Conservation (phyloP, 169 alveolate genomes). For the Fabrea salina region DNA sequence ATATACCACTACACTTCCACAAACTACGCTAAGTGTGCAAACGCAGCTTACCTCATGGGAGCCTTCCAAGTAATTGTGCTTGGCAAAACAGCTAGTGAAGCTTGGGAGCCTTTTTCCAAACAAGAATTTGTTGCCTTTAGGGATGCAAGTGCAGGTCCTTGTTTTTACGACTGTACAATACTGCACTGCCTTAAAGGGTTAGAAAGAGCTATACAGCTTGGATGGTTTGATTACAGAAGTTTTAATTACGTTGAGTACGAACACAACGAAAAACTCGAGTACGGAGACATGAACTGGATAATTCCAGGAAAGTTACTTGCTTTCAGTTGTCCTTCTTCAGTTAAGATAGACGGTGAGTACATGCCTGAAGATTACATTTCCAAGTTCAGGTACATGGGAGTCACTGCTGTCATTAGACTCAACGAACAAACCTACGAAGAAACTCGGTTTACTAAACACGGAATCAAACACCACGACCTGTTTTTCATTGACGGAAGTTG, state of each 20-base stretch:
- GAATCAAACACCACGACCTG: slow-evolving; percentile 59
- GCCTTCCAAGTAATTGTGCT: slow-evolving; percentile 56
- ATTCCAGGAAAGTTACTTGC: slow-evolving; percentile 67
- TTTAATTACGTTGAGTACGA: slow-evolving; percentile 60
- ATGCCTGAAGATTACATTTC: slow-evolving; percentile 60
- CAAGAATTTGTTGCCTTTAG: slow-evolving; percentile 45
- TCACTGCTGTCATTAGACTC: slow-evolving; percentile 59
- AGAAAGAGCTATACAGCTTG: slow-evolving; percentile 48
- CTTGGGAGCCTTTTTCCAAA: slow-evolving; percentile 32
- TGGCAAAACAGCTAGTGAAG: slow-evolving; percentile 42
- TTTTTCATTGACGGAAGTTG: slow-evolving; percentile 68
- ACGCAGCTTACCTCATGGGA: slow-evolving; percentile 67
- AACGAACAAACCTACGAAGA: slow-evolving; percentile 60
- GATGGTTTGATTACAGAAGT: slow-evolving; percentile 58
- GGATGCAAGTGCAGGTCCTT: slow-evolving; percentile 58
- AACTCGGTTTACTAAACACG: slow-evolving; percentile 45
- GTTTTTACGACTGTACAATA: slow-evolving; percentile 50
- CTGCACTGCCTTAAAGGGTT: slow-evolving; percentile 62
- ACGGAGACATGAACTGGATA: slow-evolving; percentile 72
- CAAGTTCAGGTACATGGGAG: slow-evolving; percentile 49
- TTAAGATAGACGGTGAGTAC: slow-evolving; percentile 20
- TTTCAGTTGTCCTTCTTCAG: slow-evolving; percentile 47
- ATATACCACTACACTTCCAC: slow-evolving; percentile 54
- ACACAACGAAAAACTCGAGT: slow-evolving; percentile 55
- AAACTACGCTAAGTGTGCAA: slow-evolving; percentile 52